These are phyloP conservation scores for Fragilariopsis cylindrus DNA, from an alignment of 108 stramenopile species.

Conservation along the genomic window DNA sequence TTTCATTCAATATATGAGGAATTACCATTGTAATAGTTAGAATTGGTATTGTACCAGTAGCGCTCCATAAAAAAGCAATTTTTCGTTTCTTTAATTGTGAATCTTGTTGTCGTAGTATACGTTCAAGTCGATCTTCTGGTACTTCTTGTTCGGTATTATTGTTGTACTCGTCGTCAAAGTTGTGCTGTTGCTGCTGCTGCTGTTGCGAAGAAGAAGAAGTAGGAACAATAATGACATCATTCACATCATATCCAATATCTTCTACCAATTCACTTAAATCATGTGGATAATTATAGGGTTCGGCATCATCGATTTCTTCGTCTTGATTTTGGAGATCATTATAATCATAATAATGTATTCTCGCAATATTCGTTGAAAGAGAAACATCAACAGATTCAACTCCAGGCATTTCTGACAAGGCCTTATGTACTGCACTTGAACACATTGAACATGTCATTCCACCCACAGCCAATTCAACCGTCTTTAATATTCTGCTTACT, in stretches of 20 bases:
- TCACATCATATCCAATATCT: constrained; percentile 47
- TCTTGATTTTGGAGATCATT: not conserved
- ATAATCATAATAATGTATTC: constrained; percentile 23
- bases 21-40: constrained; percentile 49
- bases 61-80: constrained; percentile 38
- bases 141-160: not conserved
- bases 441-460: constrained; percentile 38
- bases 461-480: constrained; percentile 28
- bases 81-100: constrained; percentile 28
- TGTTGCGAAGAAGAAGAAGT: not conserved
- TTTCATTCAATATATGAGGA: constrained; percentile 24
- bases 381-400: constrained; percentile 32
- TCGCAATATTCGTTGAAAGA: constrained; percentile 37
- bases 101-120: constrained; percentile 37
- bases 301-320: not conserved
- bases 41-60: constrained; percentile 46
- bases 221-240: constrained; percentile 12
- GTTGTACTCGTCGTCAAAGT: not conserved
- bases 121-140: constrained; percentile 39
- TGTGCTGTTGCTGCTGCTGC: not conserved
- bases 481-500: constrained; percentile 7
- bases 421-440: constrained; percentile 22
- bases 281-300: constrained; percentile 19
- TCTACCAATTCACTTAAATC: constrained; percentile 35
- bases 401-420: constrained; percentile 23